These are phyloP conservation scores for Fraxinus paxiana DNA, from an alignment of 305 asterid species.

Conservation along the genomic window DNA sequence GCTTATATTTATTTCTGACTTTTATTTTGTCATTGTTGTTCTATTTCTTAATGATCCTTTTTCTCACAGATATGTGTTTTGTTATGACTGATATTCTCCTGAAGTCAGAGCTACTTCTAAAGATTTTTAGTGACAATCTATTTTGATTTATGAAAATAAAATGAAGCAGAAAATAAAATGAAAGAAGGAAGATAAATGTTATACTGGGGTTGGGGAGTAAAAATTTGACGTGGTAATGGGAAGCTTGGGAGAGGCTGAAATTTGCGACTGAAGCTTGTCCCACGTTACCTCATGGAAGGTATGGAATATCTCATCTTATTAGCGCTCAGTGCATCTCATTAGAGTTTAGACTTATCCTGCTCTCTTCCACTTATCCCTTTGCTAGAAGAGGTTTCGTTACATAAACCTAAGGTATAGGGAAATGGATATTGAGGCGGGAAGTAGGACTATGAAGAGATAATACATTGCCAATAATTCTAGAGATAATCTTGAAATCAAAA, in stretches of 20 bases:
- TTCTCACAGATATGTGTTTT: not conserved
- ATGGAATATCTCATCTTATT: conserved; percentile 4
- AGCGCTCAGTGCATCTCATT: conserved; percentile 3
- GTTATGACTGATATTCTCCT: not conserved
- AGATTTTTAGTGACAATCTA: not conserved
- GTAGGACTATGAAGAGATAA: not conserved
- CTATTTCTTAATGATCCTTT: not conserved
- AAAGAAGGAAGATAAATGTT: not conserved
- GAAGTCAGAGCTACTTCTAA: not conserved
- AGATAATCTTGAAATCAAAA: not conserved
- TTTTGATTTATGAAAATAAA: not conserved
- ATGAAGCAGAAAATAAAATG: not conserved
- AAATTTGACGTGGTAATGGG: not conserved
- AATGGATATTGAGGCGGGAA: not conserved
- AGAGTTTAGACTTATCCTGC: not conserved
- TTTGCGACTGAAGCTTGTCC: not conserved
- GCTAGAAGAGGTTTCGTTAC: no score
- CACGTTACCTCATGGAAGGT: not conserved
- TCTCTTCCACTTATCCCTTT: not conserved
- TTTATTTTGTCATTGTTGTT: not conserved
- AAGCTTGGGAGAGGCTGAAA: not conserved
- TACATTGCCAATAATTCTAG: not conserved
- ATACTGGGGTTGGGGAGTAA: not conserved
- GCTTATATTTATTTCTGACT: not conserved
- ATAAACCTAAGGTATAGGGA: not conserved